These are phyloP conservation scores for Dendrobium nobile DNA, from an alignment of 106 monocot species.

Conservation along the genomic window DNA sequence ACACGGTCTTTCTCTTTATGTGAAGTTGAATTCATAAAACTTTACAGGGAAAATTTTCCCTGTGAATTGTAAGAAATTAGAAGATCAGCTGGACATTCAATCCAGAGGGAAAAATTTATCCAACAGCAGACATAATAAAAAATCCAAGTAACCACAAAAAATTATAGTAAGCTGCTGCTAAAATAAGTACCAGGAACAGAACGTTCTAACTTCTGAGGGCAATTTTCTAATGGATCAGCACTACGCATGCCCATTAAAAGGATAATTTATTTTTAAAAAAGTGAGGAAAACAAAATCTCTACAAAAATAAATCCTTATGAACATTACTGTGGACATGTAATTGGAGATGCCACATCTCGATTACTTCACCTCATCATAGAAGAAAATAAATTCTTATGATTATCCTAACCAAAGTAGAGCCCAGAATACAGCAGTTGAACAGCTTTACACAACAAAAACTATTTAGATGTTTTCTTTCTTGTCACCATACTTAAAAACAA, in stretches of 20 bases:
- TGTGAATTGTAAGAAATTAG: neutral
- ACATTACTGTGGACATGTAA: neutral
- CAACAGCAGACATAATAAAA: neutral
- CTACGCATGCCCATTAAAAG: neutral
- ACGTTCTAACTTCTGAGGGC: neutral
- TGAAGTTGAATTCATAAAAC: neutral
- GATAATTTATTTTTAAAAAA: neutral
- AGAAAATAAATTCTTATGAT: neutral
- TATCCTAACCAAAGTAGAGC: neutral
- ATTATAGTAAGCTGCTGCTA: neutral
- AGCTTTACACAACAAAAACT: neutral
- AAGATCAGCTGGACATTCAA: neutral
- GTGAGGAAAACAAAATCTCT: neutral
- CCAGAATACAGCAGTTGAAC: neutral
- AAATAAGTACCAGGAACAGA: neutral
- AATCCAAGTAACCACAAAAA: neutral
- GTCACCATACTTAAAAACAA: neutral
- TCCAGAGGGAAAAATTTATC: neutral
- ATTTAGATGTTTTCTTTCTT: neutral
- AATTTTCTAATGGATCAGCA: neutral
- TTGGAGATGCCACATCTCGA: neutral
- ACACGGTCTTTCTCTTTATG: slow-evolving; percentile 5
- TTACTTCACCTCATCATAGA: neutral
- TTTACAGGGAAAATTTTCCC: neutral
- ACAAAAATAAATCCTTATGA: neutral